phyloP scores from a whole-genome alignment of 495 filamentous ascomycete genomes.

The Podospora bellae-mahoneyi region DNA sequence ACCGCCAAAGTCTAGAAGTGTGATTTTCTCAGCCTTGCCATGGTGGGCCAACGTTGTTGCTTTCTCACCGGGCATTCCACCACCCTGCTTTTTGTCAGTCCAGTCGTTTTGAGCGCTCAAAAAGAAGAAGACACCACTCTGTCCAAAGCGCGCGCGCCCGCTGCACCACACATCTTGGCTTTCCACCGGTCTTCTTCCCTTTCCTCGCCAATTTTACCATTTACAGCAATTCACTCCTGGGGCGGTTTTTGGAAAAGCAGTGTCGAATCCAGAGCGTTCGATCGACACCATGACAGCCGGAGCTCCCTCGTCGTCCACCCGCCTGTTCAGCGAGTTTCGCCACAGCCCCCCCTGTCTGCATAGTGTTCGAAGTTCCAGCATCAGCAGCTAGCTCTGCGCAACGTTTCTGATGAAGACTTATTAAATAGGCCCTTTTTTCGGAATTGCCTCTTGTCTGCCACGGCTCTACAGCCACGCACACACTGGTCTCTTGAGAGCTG shows the following conservation, averaged over 20 bases:
- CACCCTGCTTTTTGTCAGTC: not conserved
- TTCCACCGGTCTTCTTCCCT: not conserved
- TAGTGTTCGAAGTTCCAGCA: slow-evolving; percentile 3
- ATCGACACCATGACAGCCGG: not conserved
- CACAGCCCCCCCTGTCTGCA: slow-evolving; percentile 2
- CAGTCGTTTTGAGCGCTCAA: not conserved
- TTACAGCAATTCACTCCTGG: not conserved
- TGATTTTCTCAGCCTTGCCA: not conserved
- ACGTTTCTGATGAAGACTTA: slow-evolving; percentile 6
- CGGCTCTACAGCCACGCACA: not conserved
- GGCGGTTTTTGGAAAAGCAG: not conserved
- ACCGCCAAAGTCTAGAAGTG: no score
- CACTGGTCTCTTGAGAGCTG: not conserved
- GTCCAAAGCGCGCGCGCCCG: not conserved
- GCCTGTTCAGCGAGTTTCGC: slow-evolving; percentile 5
- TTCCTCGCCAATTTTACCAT: not conserved
- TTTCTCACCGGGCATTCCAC: not conserved
- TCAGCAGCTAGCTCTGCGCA: not conserved
- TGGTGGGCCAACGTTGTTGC: not conserved
- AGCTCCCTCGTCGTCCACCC: not conserved
- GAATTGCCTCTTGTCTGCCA: not conserved
- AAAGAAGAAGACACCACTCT: not conserved
- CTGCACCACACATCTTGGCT: not conserved
- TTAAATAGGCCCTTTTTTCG: slow-evolving; percentile 8
- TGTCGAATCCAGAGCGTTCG: slow-evolving; percentile 1